These are phyloP conservation scores for Linanthus parryae DNA, from an alignment of 148 eudicot species.

Conservation along the genomic window DNA sequence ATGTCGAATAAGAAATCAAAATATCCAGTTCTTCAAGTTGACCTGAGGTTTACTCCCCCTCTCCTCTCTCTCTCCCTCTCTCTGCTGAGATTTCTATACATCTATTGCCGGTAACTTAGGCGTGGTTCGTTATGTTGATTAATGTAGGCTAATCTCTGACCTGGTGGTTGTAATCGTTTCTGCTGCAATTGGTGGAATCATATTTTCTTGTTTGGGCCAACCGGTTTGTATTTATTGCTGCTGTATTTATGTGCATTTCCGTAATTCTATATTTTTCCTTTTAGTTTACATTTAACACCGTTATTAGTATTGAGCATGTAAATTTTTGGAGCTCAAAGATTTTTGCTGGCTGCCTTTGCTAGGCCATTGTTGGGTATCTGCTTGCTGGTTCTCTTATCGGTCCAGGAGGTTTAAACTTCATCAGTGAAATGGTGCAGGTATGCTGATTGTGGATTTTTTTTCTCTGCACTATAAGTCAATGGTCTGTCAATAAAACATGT, in stretches of 20 bases:
- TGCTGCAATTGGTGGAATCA: conserved; percentile 94
- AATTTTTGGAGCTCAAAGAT: too few species aligned
- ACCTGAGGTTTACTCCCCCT: conserved; percentile 59
- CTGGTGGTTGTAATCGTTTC: conserved; percentile 91
- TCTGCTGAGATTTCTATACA: too few species aligned
- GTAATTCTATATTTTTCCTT: too few species aligned
- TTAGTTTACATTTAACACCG: too few species aligned
- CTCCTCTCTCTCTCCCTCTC: not conserved
- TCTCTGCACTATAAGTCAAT: too few species aligned
- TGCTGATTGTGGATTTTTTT: too few species aligned
- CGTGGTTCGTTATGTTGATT: conserved; percentile 12
- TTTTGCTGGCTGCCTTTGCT: conserved; percentile 13
- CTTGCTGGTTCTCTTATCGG: conserved; percentile 96
- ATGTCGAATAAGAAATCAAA: conserved; percentile 97
- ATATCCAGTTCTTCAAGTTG: conserved; percentile 97
- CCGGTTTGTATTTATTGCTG: conserved; percentile 48
- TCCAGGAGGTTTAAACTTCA: conserved; percentile 87
- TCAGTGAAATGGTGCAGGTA: conserved; percentile 99
- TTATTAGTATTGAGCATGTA: too few species aligned
- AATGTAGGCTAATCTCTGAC: conserved; percentile 84
- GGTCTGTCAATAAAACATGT: too few species aligned
- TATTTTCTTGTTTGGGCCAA: conserved; percentile 93
- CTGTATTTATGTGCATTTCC: too few species aligned
- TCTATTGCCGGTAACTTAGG: conserved; percentile 6
- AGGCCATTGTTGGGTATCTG: conserved; percentile 98